Conservation (phyloP, 2,329 filamentous ascomycete genomes). For the Emmonsia crescens region DNA sequence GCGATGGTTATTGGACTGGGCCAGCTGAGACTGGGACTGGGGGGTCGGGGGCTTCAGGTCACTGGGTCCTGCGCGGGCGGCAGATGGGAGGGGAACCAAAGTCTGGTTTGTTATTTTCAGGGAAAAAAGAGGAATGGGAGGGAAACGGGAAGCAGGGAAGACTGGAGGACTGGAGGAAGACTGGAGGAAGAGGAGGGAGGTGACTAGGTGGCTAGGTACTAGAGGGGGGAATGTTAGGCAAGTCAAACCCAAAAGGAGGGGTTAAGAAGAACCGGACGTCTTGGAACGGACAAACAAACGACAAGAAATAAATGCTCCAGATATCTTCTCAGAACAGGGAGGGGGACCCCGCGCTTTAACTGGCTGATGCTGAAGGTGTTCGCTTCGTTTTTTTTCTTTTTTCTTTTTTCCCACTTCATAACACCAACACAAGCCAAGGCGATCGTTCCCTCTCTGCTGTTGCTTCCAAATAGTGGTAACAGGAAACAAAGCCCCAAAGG, state of each 20-base stretch:
- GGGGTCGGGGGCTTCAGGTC: neutral
- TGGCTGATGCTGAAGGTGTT: neutral
- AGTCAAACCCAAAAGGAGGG: neutral
- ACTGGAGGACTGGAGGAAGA: neutral
- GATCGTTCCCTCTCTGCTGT: neutral
- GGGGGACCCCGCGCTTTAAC: conserved; percentile 1
- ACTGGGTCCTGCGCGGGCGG: neutral
- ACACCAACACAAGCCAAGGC: neutral
- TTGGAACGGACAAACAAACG: neutral
- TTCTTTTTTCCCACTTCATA: neutral
- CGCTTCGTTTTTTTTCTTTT: neutral
- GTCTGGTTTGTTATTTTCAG: neutral
- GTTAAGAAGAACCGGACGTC: neutral
- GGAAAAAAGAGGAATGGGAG: neutral
- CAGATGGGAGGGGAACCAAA: neutral
- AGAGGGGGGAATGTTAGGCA: neutral
- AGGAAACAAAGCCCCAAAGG: neutral
- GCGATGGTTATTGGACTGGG: neutral
- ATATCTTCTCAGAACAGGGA: neutral
- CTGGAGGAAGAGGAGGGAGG: neutral
- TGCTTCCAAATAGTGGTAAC: neutral
- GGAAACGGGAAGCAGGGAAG: neutral
- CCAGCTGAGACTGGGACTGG: neutral
- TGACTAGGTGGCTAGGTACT: too few species aligned
- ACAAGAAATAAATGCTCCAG: neutral